Evolutionary conservation across 2,329 filamentous ascomycete genomes (phyloP), one percentile per base, ranked within the genome.

Genomic region (Thielaviopsis euricoi): DNA sequence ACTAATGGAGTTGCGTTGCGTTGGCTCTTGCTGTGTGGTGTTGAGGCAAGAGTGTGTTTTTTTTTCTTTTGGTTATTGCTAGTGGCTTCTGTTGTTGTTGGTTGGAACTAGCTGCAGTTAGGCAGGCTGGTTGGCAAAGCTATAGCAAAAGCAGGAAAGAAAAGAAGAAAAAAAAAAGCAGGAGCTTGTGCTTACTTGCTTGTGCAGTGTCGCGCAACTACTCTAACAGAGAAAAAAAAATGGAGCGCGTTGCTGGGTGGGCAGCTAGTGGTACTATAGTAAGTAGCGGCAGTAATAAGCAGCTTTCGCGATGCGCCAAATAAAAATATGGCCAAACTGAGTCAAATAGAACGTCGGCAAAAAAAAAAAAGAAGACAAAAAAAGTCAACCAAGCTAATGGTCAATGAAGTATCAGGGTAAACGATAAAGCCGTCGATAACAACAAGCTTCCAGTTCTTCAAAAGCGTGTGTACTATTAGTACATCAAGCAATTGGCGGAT

Each of bases 331-430:
- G 17, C 17, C 15, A 10, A 43, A 43, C 15, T 6, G 37, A 43
- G 17, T n/a, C 37, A 15, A 43, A 17, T 43, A 10, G 37, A n/a
- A n/a, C n/a, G n/a, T n/a, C 12, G 23, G 22, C 53, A 46, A 48
- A 46, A 21, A 43, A 10, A 55, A 46, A 48, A 46, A 21, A 43
- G 17, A 55, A 55, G 10, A 46, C 17, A 48, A 48, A 15, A 50
- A 54, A n/a, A n/a, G n/a, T n/a, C 50, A 58, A 55, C 57, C 57
- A 58, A 58, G 29, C 49, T 26, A 58, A 58, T 58, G 57, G 52
- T 26, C 50, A 12, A 22, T 26, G 5, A 26, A 52, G 23, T 15
- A 15, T 43, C 37, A 17, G 15, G n/a, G 17, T 43, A 43, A 43
- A 43, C 17, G 13, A 6, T 43, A n/a, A 43, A n/a, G 37, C 15